phyloP scores from a whole-genome alignment of 352 stramenopile genomes.

The Albugo laibachii region DNA sequence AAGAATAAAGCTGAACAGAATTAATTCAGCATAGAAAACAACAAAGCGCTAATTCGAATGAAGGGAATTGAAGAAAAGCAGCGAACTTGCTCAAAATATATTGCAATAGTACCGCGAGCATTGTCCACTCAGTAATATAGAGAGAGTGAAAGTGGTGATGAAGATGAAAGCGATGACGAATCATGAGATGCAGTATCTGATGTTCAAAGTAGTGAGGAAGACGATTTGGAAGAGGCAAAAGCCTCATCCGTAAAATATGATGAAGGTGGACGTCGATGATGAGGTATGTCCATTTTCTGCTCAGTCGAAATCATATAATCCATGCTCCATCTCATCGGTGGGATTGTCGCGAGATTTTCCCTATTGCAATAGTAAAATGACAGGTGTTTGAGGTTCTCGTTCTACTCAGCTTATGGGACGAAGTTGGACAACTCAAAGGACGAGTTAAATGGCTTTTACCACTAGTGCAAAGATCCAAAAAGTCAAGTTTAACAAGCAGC shows the following conservation, averaged over 20 bases:
- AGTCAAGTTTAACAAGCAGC: conserved; percentile 18
- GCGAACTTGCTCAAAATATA: conserved; percentile 76
- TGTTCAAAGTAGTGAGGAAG: conserved; percentile 15
- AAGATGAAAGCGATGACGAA: conserved; percentile 12
- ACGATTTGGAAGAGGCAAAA: no score
- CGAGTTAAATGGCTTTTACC: conserved; percentile 84
- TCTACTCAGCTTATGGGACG: no score
- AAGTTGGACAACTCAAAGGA: conserved; percentile 83
- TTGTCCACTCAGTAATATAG: conserved; percentile 61
- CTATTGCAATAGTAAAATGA: neutral
- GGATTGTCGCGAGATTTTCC: neutral
- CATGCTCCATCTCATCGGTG: neutral
- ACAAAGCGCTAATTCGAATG: conserved; percentile 92
- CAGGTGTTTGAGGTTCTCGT: conserved; percentile 2
- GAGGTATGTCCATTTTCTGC: conserved; percentile 7
- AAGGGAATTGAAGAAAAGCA: conserved; percentile 95
- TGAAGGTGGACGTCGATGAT: conserved; percentile 8
- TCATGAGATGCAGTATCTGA: conserved; percentile 13
- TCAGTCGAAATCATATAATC: conserved; percentile 5
- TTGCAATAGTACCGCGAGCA: conserved; percentile 84
- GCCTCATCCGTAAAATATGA: conserved; percentile 10
- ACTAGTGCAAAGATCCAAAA: conserved; percentile 16
- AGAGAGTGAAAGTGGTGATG: conserved; percentile 18
- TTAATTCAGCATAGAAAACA: conserved; percentile 93
- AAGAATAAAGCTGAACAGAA: conserved; percentile 94